phyloP scores from a whole-genome alignment of 2,329 filamentous ascomycete genomes.

The Alternaria angustiovoidea region DNA sequence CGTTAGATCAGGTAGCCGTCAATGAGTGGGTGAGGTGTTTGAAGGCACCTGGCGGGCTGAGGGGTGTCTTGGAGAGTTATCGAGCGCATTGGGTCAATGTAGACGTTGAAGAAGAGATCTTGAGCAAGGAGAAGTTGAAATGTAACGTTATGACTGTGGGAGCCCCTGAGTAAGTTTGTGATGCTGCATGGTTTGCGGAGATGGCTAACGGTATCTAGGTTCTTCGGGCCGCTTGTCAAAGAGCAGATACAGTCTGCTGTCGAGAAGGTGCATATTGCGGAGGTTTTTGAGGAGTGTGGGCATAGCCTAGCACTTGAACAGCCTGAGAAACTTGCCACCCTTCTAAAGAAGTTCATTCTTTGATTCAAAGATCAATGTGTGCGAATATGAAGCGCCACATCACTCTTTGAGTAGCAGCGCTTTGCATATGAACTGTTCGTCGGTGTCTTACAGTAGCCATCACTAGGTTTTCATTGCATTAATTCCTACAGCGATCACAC shows the following conservation, averaged over 20 bases:
- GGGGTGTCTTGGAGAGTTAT: conserved; percentile 31
- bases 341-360: conserved; percentile 25
- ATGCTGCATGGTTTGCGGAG: background rate
- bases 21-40: conserved; percentile 31
- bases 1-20: conserved; percentile 39
- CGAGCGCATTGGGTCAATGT: conserved; percentile 32
- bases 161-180: conserved; percentile 25
- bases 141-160: conserved; percentile 33
- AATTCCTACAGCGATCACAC: background rate
- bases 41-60: conserved; percentile 28
- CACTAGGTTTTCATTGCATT: background rate
- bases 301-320: conserved; percentile 31
- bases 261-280: conserved; percentile 38
- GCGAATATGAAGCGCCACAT: background rate
- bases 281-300: conserved; percentile 32
- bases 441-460: background rate
- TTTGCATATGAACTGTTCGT: background rate
- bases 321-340: conserved; percentile 23
- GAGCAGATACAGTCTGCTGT: conserved; percentile 41
- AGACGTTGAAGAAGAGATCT: conserved; percentile 30
- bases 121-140: conserved; percentile 23
- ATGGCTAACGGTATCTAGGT: conserved; percentile 8
- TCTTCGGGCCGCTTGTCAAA: conserved; percentile 28
- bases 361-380: background rate
- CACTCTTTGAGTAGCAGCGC: background rate